These are phyloP conservation scores for Paecilomyces dactylethromorphus DNA, from an alignment of 2,329 filamentous ascomycete genomes.

Conservation along the genomic window DNA sequence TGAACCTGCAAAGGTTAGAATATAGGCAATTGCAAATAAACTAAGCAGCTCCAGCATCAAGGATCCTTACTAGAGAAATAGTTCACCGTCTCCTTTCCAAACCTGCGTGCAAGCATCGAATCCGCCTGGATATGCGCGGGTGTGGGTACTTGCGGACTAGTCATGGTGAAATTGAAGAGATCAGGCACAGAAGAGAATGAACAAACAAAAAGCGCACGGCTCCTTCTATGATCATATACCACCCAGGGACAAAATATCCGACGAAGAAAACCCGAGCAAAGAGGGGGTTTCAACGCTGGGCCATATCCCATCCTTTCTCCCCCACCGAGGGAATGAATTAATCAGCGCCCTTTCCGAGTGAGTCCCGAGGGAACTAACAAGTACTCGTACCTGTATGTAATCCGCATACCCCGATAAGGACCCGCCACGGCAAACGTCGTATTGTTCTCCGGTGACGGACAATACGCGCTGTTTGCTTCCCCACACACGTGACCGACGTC, in stretches of 20 bases:
- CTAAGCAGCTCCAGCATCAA: too few relatives aligned
- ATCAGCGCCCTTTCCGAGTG: not conserved
- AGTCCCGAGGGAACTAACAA: too few relatives aligned
- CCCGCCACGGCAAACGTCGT: not conserved
- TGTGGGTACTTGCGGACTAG: conserved; percentile 41
- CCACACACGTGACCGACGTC: conserved; percentile 21
- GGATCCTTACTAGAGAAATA: conserved; percentile 42
- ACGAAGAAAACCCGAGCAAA: not conserved
- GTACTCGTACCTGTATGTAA: not conserved
- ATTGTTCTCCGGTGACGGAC: not conserved
- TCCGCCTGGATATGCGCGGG: conserved; percentile 54
- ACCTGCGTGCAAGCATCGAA: conserved; percentile 46
- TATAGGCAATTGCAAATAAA: not conserved
- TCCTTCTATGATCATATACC: not conserved
- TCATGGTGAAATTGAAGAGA: not conserved
- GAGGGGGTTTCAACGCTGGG: not conserved
- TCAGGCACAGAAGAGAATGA: not conserved
- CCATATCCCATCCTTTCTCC: not conserved
- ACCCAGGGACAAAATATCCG: not conserved
- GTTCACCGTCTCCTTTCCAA: conserved; percentile 45
- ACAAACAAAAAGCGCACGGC: not conserved
- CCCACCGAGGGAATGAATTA: not conserved
- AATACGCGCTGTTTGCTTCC: conserved; percentile 12
- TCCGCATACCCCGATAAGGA: not conserved
- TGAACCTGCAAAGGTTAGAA: conserved; percentile 29